Conservation (phyloP, 2,329 filamentous ascomycete genomes). For the Lachnellula hyalina region DNA sequence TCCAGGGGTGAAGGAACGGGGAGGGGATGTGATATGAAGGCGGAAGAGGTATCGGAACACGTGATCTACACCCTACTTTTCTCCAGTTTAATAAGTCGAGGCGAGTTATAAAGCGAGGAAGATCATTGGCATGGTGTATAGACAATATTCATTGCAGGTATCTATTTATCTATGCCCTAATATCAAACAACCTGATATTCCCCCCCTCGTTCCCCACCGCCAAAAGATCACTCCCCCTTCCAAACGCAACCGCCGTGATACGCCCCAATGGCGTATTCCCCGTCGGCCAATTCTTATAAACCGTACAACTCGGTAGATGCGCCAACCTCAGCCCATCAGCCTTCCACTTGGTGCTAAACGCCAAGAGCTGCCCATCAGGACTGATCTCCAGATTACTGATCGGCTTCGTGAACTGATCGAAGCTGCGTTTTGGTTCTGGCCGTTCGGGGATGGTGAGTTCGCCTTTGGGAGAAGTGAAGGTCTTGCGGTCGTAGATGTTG, state of each 20-base stretch:
- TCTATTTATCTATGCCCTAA: slow-evolving; percentile 50
- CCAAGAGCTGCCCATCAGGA: slow-evolving; percentile 82
- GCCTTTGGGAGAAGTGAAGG: slow-evolving; percentile 34
- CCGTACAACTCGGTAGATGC: slow-evolving; percentile 85
- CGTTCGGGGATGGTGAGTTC: slow-evolving; percentile 53
- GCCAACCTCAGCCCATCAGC: slow-evolving; percentile 81
- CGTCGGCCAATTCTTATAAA: slow-evolving; percentile 97
- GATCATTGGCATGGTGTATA: no score
- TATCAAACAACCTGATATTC: slow-evolving; percentile 88
- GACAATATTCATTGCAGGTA: neutral
- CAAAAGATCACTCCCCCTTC: slow-evolving; percentile 60
- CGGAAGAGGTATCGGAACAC: no score
- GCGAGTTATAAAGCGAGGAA: no score
- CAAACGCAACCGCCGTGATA: slow-evolving; percentile 69
- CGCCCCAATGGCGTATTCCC: slow-evolving; percentile 81
- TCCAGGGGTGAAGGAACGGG: no score
- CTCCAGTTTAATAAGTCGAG: no score
- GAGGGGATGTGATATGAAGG: no score
- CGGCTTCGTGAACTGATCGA: slow-evolving; percentile 85
- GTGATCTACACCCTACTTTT: no score
- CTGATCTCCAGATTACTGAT: slow-evolving; percentile 77
- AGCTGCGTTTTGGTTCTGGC: slow-evolving; percentile 65
- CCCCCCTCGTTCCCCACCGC: slow-evolving; percentile 86
- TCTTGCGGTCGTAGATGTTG: slow-evolving; percentile 81
- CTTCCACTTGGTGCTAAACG: slow-evolving; percentile 81